Base-by-base conservation (phyloP, 2,329 filamentous ascomycete species). In the Aspergillaceae sp. region DNA sequence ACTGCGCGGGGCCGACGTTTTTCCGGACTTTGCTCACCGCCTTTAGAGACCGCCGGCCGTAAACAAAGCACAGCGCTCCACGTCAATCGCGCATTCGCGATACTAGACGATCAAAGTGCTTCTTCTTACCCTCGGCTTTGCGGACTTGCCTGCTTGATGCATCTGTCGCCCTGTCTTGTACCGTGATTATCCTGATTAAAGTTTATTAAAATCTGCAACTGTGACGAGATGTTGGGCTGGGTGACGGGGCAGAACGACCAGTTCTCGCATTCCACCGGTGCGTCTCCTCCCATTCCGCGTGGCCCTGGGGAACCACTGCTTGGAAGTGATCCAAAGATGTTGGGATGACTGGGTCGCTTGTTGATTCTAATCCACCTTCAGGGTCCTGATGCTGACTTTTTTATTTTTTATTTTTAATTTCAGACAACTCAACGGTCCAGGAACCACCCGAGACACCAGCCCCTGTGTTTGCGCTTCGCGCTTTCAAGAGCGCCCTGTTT, bases 401-500 rank as follows among this genome's bases (percentile, higher is more conserved):
- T 42, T 46, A 9, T 32, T 34, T 34, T 33, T 45, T 9, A 29
- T 48, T 27, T 41, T 30, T 45, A 40, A 19, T 19, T 19, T 19
- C 41, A 67, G 64, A 63, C 49, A 57, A 61, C 51, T 83, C 69
- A 75, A 80, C 63, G 74, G 75, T 62, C 48, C 58, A 75, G 48
- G 79, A 82, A 37, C 68, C 75, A 5, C 80, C 79, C 42, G 78
- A 82, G 53, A 84, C 82, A 1, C 81, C 82, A 6, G 81, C 80
- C 41, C 80, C 80, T 41, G 72, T 83, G 26, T 85, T 85, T 60
- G 80, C 80, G 11, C 76, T 82, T 46, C 80, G 81, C 56, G 82
- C 82, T 10, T 81, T 84, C 64, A 81, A 79, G 56, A 78, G 80
- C 50, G 77, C 79, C 38, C 65, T 84, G 46, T 83, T 82, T 64